phyloP scores from a whole-genome alignment of 805 yeast genomes.

The Metschnikowia aberdeeniae region DNA sequence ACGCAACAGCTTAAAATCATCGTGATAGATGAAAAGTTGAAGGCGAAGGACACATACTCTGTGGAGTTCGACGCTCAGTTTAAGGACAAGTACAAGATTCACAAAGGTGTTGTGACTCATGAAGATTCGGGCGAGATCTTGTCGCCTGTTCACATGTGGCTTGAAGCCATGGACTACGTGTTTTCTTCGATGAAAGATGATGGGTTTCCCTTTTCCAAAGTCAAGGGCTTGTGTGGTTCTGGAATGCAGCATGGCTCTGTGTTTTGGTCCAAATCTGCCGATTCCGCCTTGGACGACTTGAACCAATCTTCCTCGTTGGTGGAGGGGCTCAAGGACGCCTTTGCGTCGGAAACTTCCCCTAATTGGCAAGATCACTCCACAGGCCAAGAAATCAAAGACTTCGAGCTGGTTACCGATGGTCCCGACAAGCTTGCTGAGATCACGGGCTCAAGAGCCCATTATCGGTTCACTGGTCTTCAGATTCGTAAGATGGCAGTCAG shows the following conservation, averaged over 20 bases:
- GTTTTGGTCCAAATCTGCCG: conserved; percentile 60
- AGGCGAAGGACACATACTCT: conserved; percentile 51
- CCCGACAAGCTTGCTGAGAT: conserved; percentile 58
- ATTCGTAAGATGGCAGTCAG: conserved; percentile 66
- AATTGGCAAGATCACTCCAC: conserved; percentile 97
- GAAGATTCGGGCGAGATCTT: conserved; percentile 56
- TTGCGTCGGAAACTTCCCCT: conserved; percentile 66
- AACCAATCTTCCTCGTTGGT: conserved; percentile 31
- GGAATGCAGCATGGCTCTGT: conserved; percentile 94
- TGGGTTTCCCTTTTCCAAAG: conserved; percentile 53
- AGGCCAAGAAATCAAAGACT: conserved; percentile 55
- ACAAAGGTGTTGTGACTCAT: conserved; percentile 65
- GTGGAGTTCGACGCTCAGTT: conserved; percentile 72
- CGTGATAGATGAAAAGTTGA: conserved; percentile 52
- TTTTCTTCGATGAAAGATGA: conserved; percentile 48
- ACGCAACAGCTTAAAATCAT: conserved; percentile 85
- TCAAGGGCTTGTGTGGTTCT: conserved; percentile 73
- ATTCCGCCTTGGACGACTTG: conserved; percentile 36
- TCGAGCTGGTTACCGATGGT: conserved; percentile 56
- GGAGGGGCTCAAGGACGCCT: conserved; percentile 48
- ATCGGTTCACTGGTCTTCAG: conserved; percentile 90
- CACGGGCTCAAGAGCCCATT: conserved; percentile 87
- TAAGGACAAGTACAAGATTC: conserved; percentile 53
- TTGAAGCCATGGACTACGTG: conserved; percentile 71
- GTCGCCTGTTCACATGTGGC: conserved; percentile 88